Percentiles rank a stretch among this genome's conserved stretches.
These are phyloP conservation scores for Pezicula rhizophila DNA, from an alignment of 2,329 filamentous ascomycete species.

Conservation along the genomic window DNA sequence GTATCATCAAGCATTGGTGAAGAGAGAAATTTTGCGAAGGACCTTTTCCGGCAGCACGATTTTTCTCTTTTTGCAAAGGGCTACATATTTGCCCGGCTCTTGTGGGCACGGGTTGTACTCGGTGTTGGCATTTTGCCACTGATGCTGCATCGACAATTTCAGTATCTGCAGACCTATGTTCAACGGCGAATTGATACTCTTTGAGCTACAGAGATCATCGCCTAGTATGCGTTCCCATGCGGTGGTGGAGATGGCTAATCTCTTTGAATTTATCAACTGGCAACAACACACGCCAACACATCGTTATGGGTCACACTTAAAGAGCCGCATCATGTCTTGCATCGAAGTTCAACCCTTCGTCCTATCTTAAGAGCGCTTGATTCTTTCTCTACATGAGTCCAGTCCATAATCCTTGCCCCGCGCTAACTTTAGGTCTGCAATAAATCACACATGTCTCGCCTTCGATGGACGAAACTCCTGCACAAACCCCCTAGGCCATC, in stretches of 20 bases:
- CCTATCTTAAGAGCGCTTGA: constrained; percentile 30
- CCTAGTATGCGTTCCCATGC: constrained; percentile 33
- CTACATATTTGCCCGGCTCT: constrained; percentile 20
- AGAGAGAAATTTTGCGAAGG: constrained; percentile 3
- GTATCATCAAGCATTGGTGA: constrained; percentile 8
- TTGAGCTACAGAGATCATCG: constrained; percentile 27
- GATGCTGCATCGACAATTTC: constrained; percentile 25
- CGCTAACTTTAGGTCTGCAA: constrained; percentile 38
- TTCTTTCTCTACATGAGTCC: constrained; percentile 21
- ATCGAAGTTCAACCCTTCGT: constrained; percentile 29
- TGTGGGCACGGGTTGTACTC: constrained; percentile 11
- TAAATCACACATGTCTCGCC: constrained; percentile 61
- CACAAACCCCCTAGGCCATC: constrained; percentile 27
- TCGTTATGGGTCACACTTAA: constrained; percentile 65
- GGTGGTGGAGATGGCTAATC: constrained; percentile 57
- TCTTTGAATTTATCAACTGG: constrained; percentile 69
- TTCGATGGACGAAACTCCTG: constrained; percentile 40
- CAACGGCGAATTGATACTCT: constrained; percentile 25
- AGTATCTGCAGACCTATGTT: constrained; percentile 25
- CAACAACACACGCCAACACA: constrained; percentile 84
- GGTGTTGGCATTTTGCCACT: constrained; percentile 27
- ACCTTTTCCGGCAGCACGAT: not conserved
- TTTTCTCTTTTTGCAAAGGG: constrained; percentile 14
- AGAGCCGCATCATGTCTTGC: constrained; percentile 54
- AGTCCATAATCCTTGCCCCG: constrained; percentile 25